phyloP scores from a whole-genome alignment of 768 basidiomycete genomes.

The Lyophyllum shimeji region DNA sequence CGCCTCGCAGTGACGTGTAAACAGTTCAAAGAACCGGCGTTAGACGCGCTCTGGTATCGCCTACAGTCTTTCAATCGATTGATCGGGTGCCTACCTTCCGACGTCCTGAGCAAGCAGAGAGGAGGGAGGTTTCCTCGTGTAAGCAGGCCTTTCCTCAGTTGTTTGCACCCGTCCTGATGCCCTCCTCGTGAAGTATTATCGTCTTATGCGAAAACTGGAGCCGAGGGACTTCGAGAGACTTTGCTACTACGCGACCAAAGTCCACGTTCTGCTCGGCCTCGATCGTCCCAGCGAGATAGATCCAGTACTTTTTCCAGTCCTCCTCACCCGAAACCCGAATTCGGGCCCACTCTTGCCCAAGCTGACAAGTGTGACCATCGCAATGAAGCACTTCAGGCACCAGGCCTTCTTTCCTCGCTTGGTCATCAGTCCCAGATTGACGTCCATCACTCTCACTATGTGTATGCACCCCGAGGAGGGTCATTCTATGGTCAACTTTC shows the following conservation, averaged over 20 bases:
- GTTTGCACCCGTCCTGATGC: not conserved
- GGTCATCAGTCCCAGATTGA: not conserved
- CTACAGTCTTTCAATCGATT: not conserved
- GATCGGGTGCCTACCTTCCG: not conserved
- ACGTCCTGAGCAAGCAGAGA: not conserved
- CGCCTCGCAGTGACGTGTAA: not conserved
- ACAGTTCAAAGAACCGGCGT: not conserved
- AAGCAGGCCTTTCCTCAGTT: not conserved
- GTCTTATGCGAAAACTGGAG: not conserved
- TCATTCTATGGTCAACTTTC: not conserved
- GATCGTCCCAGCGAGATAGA: not conserved
- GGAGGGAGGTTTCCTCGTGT: not conserved
- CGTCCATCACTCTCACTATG: not conserved
- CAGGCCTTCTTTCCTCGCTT: not conserved
- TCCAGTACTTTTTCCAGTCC: not conserved
- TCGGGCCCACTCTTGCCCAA: not conserved
- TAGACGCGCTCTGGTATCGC: not conserved
- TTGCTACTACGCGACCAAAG: not conserved
- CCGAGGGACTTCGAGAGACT: not conserved
- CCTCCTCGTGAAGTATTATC: not conserved
- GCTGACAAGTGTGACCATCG: not conserved
- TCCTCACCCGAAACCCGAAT: not conserved
- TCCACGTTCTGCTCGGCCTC: not conserved
- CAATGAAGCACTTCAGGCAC: not conserved
- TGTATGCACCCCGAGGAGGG: not conserved